These are phyloP conservation scores for Hyaloraphidium curvatum DNA, from an alignment of 192 early-diverging fungal species.

Conservation along the genomic window DNA sequence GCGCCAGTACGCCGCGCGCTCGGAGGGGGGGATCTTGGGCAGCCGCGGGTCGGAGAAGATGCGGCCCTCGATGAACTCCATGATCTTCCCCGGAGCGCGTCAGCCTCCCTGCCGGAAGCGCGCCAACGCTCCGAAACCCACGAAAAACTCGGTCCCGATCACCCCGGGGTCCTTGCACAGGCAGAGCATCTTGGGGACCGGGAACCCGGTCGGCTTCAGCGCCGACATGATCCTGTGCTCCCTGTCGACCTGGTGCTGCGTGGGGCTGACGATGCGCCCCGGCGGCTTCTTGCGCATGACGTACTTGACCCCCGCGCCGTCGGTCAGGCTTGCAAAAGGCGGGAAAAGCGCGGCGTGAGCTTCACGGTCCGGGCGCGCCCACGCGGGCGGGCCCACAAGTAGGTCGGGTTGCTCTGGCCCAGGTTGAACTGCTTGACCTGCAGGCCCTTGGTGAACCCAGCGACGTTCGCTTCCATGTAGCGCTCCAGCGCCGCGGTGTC, in stretches of 20 bases:
- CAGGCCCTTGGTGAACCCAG: slow-evolving; percentile 37
- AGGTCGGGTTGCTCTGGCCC: slow-evolving; percentile 91
- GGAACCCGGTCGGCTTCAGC: slow-evolving; percentile 56
- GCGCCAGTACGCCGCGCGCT: slow-evolving; percentile 16
- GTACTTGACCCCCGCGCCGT: slow-evolving; percentile 37
- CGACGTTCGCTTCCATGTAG: slow-evolving; percentile 33
- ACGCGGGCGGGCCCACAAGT: too few relatives aligned
- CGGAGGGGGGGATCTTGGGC: slow-evolving; percentile 25
- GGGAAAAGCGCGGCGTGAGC: too few relatives aligned
- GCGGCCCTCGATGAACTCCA: slow-evolving; percentile 85
- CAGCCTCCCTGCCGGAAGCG: neutral
- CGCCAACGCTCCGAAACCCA: slow-evolving; percentile 12
- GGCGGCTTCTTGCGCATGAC: slow-evolving; percentile 87
- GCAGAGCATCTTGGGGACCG: slow-evolving; percentile 70
- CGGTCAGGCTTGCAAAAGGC: too few relatives aligned
- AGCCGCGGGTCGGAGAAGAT: slow-evolving; percentile 54
- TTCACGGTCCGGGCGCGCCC: too few relatives aligned
- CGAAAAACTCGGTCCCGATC: slow-evolving; percentile 84
- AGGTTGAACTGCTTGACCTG: slow-evolving; percentile 67
- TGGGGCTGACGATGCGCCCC: slow-evolving; percentile 60
- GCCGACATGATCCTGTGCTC: slow-evolving; percentile 68
- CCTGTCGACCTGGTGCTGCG: slow-evolving; percentile 73
- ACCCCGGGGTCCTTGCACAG: slow-evolving; percentile 74
- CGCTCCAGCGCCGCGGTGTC: slow-evolving; percentile 32
- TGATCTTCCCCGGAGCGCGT: slow-evolving; percentile 23